Percentiles rank a stretch among this genome's conserved stretches.
phyloP scores from a whole-genome alignment of 140 eudicot species.

The Erigeron philadelphicus region DNA sequence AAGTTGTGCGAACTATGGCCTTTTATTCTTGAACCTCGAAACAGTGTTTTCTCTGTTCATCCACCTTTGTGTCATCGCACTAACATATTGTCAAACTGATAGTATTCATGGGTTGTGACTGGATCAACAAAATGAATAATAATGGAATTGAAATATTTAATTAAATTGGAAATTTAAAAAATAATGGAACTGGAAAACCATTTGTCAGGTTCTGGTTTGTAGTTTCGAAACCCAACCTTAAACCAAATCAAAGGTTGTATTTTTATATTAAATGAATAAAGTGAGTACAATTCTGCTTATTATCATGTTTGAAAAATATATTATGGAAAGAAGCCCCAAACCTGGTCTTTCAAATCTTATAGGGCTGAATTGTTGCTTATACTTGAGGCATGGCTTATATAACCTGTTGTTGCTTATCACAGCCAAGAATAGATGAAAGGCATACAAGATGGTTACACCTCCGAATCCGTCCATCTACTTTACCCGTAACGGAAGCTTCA shows the following conservation, averaged over 20 bases:
- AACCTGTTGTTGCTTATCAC: constrained; percentile 13
- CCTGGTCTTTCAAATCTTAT: background rate
- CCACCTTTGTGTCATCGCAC: background rate
- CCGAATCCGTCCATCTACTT: constrained; percentile 75
- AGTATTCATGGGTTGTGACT: background rate
- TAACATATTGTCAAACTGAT: background rate
- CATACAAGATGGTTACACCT: constrained; percentile 88
- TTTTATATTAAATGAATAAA: too few species aligned
- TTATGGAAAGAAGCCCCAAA: too few species aligned
- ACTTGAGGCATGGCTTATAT: too few species aligned
- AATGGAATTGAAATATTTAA: too few species aligned
- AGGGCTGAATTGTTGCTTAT: background rate
- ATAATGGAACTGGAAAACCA: too few species aligned
- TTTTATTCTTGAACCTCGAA: background rate
- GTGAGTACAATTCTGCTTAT: too few species aligned
- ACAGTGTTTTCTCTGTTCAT: background rate
- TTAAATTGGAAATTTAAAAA: too few species aligned
- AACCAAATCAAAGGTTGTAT: too few species aligned
- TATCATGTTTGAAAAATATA: too few species aligned
- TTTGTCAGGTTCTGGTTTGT: too few species aligned
- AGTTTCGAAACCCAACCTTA: too few species aligned
- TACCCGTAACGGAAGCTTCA: constrained; percentile 45
- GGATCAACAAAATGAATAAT: too few species aligned
- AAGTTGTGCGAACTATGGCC: background rate
- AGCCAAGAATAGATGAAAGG: constrained; percentile 87